Evolutionary conservation across 768 basidiomycete species (phyloP).

Genomic region (Lentinula sp.): DNA sequence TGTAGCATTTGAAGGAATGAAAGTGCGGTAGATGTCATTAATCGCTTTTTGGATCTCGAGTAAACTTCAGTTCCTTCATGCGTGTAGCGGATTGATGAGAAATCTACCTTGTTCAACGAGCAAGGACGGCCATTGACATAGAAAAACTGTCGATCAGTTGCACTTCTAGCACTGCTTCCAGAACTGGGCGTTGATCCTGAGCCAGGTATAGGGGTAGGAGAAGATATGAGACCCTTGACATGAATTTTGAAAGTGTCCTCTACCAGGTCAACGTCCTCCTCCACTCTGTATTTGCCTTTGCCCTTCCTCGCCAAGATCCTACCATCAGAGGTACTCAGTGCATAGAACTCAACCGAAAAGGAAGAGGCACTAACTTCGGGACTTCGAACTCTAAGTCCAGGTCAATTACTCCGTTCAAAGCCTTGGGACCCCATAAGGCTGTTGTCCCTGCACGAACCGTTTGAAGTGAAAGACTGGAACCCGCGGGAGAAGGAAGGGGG

Average conservation of each 20-base stretch:
- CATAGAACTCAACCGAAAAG: neutral
- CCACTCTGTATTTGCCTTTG: neutral
- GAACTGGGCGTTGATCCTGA: conserved; percentile 4
- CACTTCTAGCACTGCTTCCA: conserved; percentile 48
- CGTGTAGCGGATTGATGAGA: neutral
- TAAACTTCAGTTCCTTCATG: neutral
- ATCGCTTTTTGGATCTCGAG: conserved; percentile 79
- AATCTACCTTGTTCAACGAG: conserved; percentile 58
- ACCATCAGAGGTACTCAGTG: neutral
- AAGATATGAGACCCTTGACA: conserved; percentile 76
- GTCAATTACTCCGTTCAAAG: conserved; percentile 67
- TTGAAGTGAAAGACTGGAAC: neutral
- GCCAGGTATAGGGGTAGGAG: conserved; percentile 2
- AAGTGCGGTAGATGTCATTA: conserved; percentile 89
- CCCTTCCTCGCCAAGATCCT: neutral
- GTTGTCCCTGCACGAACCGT: conserved; percentile 60
- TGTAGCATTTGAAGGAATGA: conserved; percentile 46
- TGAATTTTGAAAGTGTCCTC: conserved; percentile 33
- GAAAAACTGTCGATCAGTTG: conserved; percentile 86
- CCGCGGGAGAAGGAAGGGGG: neutral
- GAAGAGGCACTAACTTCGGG: neutral
- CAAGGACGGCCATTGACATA: conserved; percentile 92
- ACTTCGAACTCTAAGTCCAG: conserved; percentile 68
- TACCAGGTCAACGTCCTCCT: conserved; percentile 7
- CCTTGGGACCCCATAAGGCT: conserved; percentile 81